Evolutionary conservation across 176 grass and related monocot genomes (phyloP).

Genomic region (Musa itinerans): DNA sequence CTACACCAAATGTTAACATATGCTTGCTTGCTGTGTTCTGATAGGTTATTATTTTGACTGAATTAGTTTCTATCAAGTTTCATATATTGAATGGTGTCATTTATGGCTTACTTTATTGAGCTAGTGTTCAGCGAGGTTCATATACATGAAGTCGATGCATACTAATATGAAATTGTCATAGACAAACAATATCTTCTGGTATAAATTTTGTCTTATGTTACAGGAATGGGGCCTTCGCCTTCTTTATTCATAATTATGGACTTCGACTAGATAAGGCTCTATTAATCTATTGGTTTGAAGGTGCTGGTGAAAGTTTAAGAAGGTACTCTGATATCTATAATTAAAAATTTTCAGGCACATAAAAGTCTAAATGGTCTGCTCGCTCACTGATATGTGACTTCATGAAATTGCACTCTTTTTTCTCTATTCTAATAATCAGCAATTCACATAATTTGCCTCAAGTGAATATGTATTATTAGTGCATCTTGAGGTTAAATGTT

Average conservation of each 20-base stretch:
- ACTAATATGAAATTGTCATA: background rate
- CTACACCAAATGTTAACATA: no score
- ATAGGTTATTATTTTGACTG: background rate
- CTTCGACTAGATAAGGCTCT: slow-evolving; percentile 55
- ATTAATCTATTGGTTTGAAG: slow-evolving; percentile 63
- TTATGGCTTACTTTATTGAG: background rate
- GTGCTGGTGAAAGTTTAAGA: slow-evolving; percentile 48
- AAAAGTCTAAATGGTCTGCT: background rate
- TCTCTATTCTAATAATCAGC: slow-evolving; percentile 14
- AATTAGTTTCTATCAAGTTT: background rate
- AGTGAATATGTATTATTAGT: background rate
- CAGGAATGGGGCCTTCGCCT: slow-evolving; percentile 53
- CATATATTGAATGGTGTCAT: background rate
- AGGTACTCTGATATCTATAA: slow-evolving; percentile 32
- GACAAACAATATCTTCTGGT: background rate
- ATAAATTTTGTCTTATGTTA: slow-evolving; percentile 5
- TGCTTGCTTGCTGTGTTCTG: background rate
- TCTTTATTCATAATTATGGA: slow-evolving; percentile 73
- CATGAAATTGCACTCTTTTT: background rate
- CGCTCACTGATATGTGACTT: background rate
- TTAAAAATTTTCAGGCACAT: no score
- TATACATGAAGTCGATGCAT: background rate
- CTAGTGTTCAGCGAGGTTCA: background rate
- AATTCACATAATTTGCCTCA: background rate
- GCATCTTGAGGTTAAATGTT: no score